Percentiles rank a stretch among this genome's conserved stretches.
Evolutionary conservation across 73 alveolate species (phyloP).

Genomic region (Breviolum minutum): DNA sequence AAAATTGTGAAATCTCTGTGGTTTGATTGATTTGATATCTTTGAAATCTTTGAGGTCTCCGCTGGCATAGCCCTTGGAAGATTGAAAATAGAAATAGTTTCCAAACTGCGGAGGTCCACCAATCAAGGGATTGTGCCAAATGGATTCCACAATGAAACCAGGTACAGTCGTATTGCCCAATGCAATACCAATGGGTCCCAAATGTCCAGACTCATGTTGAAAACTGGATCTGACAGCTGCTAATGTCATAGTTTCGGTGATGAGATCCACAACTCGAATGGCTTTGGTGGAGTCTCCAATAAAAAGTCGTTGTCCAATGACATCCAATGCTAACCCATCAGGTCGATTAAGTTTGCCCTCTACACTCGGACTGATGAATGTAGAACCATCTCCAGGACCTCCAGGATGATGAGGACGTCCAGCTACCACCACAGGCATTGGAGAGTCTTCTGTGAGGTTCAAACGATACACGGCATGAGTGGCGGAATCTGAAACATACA

Average conservation of each 20-base stretch:
- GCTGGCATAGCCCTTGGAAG: slow-evolving; percentile 65
- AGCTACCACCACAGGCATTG: slow-evolving; percentile 6
- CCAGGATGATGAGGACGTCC: slow-evolving; percentile 25
- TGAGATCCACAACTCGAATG: slow-evolving; percentile 71
- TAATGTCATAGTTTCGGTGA: slow-evolving; percentile 19
- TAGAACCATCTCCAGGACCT: slow-evolving; percentile 47
- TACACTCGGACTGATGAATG: background rate
- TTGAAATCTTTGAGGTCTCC: background rate
- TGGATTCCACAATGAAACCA: slow-evolving; percentile 68
- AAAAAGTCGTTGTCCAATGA: slow-evolving; percentile 42
- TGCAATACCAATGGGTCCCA: slow-evolving; percentile 75
- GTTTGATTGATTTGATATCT: background rate
- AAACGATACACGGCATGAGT: slow-evolving; percentile 13
- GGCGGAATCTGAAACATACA: slow-evolving; percentile 8
- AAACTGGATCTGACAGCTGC: slow-evolving; percentile 52
- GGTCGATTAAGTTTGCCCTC: slow-evolving; percentile 28
- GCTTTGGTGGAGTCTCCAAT: slow-evolving; percentile 71
- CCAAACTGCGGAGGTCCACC: slow-evolving; percentile 74
- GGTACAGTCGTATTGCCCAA: slow-evolving; percentile 36
- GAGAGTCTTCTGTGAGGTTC: background rate
- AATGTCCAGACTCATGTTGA: slow-evolving; percentile 30
- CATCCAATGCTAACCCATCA: slow-evolving; percentile 74
- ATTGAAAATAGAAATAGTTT: slow-evolving; percentile 54
- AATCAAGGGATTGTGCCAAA: slow-evolving; percentile 30
- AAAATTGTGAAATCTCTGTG: background rate